Evolutionary conservation across 208 protist species (phyloP).

Genomic region (Crithidia mellificae): DNA sequence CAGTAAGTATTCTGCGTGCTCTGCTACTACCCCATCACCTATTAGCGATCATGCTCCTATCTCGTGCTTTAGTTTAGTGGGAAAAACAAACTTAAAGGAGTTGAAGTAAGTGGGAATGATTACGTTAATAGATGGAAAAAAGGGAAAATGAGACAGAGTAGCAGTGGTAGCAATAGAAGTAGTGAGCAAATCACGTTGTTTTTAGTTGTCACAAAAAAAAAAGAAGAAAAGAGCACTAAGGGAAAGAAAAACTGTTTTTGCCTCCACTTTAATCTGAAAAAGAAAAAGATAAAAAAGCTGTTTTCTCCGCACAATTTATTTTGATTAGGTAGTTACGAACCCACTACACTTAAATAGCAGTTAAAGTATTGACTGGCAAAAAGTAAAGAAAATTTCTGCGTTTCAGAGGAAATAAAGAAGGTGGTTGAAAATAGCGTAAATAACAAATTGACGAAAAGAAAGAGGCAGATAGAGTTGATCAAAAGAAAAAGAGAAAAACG

Average conservation of each 20-base stretch:
- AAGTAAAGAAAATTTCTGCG: not conserved
- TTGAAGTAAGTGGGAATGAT: not conserved
- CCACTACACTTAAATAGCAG: constrained; percentile 7
- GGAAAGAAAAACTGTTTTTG: constrained; percentile 3
- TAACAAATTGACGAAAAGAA: not conserved
- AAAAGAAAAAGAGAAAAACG: constrained; percentile 10
- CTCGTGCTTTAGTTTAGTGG: not conserved
- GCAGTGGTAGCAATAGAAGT: not conserved
- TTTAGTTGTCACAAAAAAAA: constrained; percentile 3
- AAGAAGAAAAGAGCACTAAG: not conserved
- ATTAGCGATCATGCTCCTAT: not conserved
- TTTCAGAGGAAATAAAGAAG: not conserved
- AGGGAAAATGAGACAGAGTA: not conserved
- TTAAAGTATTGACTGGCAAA: not conserved
- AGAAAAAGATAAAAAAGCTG: constrained; percentile 2
- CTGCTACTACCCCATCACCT: not conserved
- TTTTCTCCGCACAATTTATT: constrained; percentile 10
- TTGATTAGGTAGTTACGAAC: constrained; percentile 14
- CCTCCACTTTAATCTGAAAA: not conserved
- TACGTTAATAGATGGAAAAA: not conserved
- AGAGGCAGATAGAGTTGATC: constrained; percentile 9
- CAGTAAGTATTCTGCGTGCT: constrained; percentile 1
- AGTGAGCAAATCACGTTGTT: not conserved
- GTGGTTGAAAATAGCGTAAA: not conserved
- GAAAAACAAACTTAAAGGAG: constrained; percentile 1